These are phyloP conservation scores for Leishmania tropica DNA, from an alignment of 208 protist genomes.

Conservation along the genomic window DNA sequence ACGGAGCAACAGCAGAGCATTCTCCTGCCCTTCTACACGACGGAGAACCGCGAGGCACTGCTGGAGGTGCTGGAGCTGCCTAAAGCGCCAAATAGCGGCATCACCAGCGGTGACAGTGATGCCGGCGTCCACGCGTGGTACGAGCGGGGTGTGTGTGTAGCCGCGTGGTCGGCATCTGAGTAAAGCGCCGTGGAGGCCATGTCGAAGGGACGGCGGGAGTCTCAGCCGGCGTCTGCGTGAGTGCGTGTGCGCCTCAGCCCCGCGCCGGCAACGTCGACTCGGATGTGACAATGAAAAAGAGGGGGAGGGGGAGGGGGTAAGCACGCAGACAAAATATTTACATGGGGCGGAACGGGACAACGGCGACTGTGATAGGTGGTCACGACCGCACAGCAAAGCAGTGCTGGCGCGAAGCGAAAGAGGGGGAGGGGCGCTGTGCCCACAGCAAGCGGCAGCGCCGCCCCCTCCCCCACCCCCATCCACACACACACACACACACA, in stretches of 20 bases:
- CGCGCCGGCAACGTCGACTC: not conserved
- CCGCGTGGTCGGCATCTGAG: conserved; percentile 64
- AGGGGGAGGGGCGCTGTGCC: not conserved
- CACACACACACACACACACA: not conserved
- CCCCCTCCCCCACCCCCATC: no score
- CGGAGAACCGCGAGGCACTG: conserved; percentile 55
- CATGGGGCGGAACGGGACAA: not conserved
- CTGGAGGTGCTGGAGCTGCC: conserved; percentile 78
- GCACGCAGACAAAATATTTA: no score
- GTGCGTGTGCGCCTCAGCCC: not conserved
- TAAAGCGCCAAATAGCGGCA: conserved; percentile 6
- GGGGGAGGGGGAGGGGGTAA: not conserved
- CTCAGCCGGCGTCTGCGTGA: not conserved
- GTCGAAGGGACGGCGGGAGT: not conserved
- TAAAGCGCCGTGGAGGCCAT: conserved; percentile 6
- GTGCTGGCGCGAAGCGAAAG: not conserved
- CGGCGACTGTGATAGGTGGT: not conserved
- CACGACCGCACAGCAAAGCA: not conserved
- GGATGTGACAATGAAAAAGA: not conserved
- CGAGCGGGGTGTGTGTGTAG: conserved; percentile 82
- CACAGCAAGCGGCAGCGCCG: not conserved
- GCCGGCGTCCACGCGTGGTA: conserved; percentile 68
- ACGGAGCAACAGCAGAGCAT: conserved; percentile 22
- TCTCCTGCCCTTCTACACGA: conserved; percentile 89
- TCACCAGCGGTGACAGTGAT: not conserved